Evolutionary conservation across 805 yeast genomes (phyloP), one percentile per base, ranked within the genome.

Genomic region (Millerozyma miso): DNA sequence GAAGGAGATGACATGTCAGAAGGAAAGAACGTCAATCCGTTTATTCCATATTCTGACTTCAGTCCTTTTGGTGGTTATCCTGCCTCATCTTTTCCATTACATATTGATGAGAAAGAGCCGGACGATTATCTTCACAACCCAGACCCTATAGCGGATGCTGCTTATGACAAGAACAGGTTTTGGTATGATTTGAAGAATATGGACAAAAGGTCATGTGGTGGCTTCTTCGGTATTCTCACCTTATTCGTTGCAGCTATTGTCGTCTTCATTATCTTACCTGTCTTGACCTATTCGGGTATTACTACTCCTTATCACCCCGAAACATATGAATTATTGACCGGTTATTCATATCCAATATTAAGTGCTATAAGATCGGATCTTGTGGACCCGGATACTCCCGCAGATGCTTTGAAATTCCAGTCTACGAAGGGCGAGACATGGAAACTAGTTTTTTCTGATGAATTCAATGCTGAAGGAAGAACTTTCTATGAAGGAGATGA

Each of bases 51-150:
- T 17, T 54, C 64, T 17, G 93, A 85, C 55, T 81, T 82, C 51
- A 80, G 86, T 38, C 99, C 98, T 2, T 91, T 91, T 67, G 99
- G 98, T 88, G 98, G 98, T 10, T 91, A 87, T 62, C 98, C 98
- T 0, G 95, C 96, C 6, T 74, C 88, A 14, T 81, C 88, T 3
- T 91, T 91, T 68, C 98, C n/a, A 1, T 69, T 91, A 42, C 83
- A 79, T 52, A 80, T 91, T 48, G 97, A 91, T 45, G 98, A 91
- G 53, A 87, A 88, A 64, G 99, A 91, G 64, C 84, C 86, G 8
- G 99, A 91, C 67, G 99, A 91, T 63, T 90, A 88, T 58, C 61
- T 91, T 51, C 98, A 91, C 65, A 91, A 91, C 63, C 98, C 98
- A 1, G 97, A 90, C 61, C 97, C 96, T 7, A 83, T 89, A 29